These are phyloP conservation scores for Onygenales sp. DNA, from an alignment of 2,329 filamentous ascomycete genomes.

Conservation along the genomic window DNA sequence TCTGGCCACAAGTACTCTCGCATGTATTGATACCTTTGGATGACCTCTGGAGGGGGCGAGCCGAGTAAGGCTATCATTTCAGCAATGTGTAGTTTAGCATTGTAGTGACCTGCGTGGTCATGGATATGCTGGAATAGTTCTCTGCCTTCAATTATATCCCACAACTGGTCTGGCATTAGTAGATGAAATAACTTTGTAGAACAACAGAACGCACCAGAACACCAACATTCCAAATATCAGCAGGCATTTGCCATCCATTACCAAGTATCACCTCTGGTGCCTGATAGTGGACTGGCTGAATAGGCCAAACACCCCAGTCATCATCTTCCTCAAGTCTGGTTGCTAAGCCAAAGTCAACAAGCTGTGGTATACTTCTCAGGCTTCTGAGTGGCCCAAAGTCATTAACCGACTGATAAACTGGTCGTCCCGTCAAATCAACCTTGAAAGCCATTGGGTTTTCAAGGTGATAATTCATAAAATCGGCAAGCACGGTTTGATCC, in stretches of 20 bases:
- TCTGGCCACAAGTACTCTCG: conserved; percentile 11
- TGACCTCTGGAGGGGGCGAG: conserved; percentile 21
- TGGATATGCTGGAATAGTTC: conserved; percentile 27
- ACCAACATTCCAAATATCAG: conserved; percentile 9
- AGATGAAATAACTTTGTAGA: conserved; percentile 10
- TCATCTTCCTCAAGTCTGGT: conserved; percentile 30
- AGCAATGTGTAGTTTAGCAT: conserved; percentile 26
- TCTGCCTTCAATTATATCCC: conserved; percentile 29
- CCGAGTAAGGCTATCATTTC: conserved; percentile 33
- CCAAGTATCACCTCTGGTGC: conserved; percentile 8
- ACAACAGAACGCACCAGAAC: conserved; percentile 10
- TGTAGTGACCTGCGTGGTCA: conserved; percentile 20
- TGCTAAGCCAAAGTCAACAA: conserved; percentile 30
- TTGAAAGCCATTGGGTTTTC: conserved; percentile 25
- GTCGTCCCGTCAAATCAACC: conserved; percentile 21
- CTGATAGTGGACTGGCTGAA: conserved; percentile 8
- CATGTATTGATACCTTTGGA: conserved; percentile 14
- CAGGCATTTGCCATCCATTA: conserved; percentile 5
- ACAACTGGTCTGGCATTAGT: conserved; percentile 20
- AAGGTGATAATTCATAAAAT: conserved; percentile 24
- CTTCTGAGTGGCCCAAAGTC: conserved; percentile 23
- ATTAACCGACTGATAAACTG: conserved; percentile 25
- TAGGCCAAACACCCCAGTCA: conserved; percentile 28
- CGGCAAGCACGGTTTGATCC: conserved; percentile 21
- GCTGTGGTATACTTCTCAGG: conserved; percentile 2